These are phyloP conservation scores for Camelina neglecta DNA, from an alignment of 345 rosid species.

Conservation along the genomic window DNA sequence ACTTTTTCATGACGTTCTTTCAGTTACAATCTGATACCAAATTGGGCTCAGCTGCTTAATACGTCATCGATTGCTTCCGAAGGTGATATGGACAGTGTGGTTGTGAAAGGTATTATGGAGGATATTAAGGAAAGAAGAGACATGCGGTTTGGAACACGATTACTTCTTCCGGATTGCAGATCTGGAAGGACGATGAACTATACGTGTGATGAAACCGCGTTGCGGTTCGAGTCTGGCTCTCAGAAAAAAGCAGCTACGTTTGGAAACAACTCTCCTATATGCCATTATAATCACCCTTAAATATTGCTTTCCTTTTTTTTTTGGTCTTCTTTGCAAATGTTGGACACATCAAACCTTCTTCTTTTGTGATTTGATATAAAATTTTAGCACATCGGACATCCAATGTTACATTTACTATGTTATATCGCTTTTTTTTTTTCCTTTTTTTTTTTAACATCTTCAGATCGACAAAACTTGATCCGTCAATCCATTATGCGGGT, in stretches of 20 bases:
- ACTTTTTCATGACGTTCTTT: not conserved
- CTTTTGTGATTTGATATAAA: no score
- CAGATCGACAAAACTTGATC: no score
- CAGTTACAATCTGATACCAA: not conserved
- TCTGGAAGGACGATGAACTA: constrained; percentile 7
- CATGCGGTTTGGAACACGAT: not conserved
- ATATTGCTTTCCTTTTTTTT: no score
- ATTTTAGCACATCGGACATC: no score
- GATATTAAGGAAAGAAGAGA: constrained; percentile 9
- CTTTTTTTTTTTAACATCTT: no score
- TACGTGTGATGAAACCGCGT: not conserved
- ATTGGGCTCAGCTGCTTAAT: not conserved
- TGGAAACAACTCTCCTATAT: not conserved
- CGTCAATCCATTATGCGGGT: no score
- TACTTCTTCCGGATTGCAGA: constrained; percentile 12
- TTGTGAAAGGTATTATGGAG: not conserved
- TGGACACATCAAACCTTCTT: no score
- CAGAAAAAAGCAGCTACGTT: not conserved
- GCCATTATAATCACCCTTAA: no score
- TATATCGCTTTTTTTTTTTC: no score
- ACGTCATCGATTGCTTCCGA: not conserved
- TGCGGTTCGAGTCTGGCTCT: constrained; percentile 2
- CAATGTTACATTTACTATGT: no score
- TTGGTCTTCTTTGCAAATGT: no score
- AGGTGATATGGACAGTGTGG: constrained; percentile 9